Evolutionary conservation across 176 grass and related monocot species (phyloP).

Genomic region (Echinochloa phyllopogon): DNA sequence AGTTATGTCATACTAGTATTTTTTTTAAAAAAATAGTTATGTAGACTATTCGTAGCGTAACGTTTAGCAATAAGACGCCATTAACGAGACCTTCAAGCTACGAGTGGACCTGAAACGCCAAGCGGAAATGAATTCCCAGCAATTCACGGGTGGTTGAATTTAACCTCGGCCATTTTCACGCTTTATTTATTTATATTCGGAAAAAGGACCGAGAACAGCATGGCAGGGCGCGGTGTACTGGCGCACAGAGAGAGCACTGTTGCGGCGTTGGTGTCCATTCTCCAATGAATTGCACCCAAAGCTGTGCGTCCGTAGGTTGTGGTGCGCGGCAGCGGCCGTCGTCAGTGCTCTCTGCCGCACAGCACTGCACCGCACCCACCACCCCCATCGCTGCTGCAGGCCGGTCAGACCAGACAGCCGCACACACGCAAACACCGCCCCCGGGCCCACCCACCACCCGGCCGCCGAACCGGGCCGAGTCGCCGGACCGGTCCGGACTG

Average conservation of each 20-base stretch:
- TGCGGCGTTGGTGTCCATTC: background rate
- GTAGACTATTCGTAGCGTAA: background rate
- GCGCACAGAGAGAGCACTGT: no score
- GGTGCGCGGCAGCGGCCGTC: constrained; percentile 5
- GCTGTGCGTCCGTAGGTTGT: constrained; percentile 5
- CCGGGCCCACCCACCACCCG: background rate
- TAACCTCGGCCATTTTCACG: background rate
- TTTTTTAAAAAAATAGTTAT: background rate
- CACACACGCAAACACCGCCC: constrained; percentile 32
- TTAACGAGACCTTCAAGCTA: background rate
- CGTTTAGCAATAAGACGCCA: background rate
- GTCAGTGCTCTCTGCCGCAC: constrained; percentile 3
- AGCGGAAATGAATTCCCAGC: background rate
- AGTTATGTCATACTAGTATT: background rate
- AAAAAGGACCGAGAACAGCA: background rate
- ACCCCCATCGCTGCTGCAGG: background rate
- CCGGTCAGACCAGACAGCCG: constrained; percentile 32
- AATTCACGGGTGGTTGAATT: no score
- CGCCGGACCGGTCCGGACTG: background rate
- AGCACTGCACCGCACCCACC: constrained; percentile 10
- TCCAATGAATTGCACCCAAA: background rate
- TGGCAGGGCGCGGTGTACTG: no score
- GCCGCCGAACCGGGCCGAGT: background rate
- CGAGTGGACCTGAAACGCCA: background rate
- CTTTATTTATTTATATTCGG: no score